Evolutionary conservation across 2,329 filamentous ascomycete species (phyloP).

Genomic region (Monilinia fructigena): DNA sequence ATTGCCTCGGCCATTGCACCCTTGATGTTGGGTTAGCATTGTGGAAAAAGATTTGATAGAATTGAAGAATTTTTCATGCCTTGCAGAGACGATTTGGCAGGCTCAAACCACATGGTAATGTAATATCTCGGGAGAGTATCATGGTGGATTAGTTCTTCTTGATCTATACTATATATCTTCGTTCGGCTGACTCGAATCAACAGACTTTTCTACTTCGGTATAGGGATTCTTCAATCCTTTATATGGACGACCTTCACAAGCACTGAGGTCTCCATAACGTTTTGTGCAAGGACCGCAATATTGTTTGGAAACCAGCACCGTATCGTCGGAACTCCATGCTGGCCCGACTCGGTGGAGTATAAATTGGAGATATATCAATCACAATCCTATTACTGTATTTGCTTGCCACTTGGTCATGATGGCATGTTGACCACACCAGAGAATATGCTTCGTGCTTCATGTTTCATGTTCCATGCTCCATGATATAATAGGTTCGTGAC

Average conservation of each 20-base stretch:
- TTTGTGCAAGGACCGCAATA: neutral
- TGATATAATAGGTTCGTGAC: too few relatives aligned
- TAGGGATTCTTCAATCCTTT: neutral
- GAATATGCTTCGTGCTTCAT: neutral
- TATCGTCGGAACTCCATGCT: neutral
- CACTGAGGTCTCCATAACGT: neutral
- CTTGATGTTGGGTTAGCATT: neutral
- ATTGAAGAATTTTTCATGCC: conserved; percentile 23
- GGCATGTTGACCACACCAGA: neutral
- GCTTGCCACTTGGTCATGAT: neutral
- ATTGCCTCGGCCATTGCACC: conserved; percentile 41
- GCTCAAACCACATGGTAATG: conserved; percentile 51
- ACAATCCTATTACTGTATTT: neutral
- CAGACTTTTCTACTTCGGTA: too few relatives aligned
- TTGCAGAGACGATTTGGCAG: conserved; percentile 55
- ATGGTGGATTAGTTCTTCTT: conserved; percentile 17
- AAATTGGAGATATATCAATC: neutral
- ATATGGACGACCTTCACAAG: neutral
- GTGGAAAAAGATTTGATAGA: too few relatives aligned
- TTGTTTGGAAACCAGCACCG: neutral
- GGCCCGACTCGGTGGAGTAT: neutral
- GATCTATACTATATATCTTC: neutral
- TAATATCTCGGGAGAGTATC: conserved; percentile 28
- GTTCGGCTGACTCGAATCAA: neutral
- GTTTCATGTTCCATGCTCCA: too few relatives aligned